Percentiles rank a stretch among this genome's conserved stretches.
phyloP scores from a whole-genome alignment of 345 rosid genomes.

The Arabis hirsuta region DNA sequence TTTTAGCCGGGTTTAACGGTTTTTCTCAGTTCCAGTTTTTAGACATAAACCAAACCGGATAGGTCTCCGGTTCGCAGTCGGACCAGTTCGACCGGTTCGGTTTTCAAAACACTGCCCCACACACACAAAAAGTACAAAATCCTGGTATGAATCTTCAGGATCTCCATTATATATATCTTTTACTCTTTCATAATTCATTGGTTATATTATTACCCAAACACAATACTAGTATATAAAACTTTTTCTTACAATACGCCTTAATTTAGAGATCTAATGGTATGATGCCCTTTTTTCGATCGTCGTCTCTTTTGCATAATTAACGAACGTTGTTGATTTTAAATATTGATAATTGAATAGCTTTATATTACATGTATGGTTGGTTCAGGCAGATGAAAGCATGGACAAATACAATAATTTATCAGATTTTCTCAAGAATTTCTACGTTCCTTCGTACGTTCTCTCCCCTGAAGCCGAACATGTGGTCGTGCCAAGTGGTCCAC shows the following conservation, averaged over 20 bases:
- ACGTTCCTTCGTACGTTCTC: conserved; percentile 61
- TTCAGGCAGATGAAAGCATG: conserved; percentile 44
- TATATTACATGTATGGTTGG: neutral
- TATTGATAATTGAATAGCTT: neutral
- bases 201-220: neutral
- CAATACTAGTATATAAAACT: neutral
- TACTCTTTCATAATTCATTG: neutral
- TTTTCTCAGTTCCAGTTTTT: too few species aligned
- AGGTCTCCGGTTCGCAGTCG: too few species aligned
- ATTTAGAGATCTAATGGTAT: too few species aligned
- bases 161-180: neutral
- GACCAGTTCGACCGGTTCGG: too few species aligned
- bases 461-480: conserved; percentile 46
- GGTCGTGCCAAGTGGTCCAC: conserved; percentile 43
- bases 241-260: too few species aligned
- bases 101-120: neutral
- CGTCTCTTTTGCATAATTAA: too few species aligned
- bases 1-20: too few species aligned
- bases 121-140: neutral
- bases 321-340: too few species aligned
- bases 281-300: too few species aligned
- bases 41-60: too few species aligned
- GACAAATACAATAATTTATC: conserved; percentile 41
- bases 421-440: conserved; percentile 50
- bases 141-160: neutral